Evolutionary conservation across 305 asterid genomes (phyloP), one percentile per base, ranked within the genome.

Genomic region (Solanum hybrid): DNA sequence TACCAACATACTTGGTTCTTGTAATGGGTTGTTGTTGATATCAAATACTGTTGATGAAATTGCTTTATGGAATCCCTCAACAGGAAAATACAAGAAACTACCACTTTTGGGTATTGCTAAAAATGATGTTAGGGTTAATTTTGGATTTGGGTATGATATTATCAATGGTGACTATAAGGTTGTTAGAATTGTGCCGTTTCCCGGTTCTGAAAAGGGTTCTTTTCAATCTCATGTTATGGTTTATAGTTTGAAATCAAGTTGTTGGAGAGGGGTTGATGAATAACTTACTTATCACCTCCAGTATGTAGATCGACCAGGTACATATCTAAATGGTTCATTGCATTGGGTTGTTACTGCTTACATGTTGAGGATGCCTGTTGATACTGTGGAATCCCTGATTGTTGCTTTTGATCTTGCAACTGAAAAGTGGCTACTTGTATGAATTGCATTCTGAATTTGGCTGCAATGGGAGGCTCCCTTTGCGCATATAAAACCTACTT

Each of bases 161-260:
- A 87, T 14, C 14, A 90, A 77, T 34, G 95, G 94, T 86, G 96
- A 95, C 87, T 94, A 92, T 84, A 91, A 93, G 88, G 96, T 94
- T 78, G 91, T 94, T 35, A 92, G 92, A 90, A 89, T 89, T 16
- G 91, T 84, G 77, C 87, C 90, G 72, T 89, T 84, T 79, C 79
- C 56, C 24, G 84, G 72, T 7, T 10, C 9, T 26, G 73, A 85
- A 10, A 20, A 16, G 10, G 64, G 22, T 26, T 80, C 89, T 91
- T 64, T 89, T 75, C 31, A 10, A 6, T 90, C 90, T 10, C 84
- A 89, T 27, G 81, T 89, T 13, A 84, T 38, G 24, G 26, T 91
- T 78, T 92, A 71, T 85, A 90, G 91, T 71, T 80, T 91, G 13
- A 92, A 81, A 69, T 85, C 86, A 11, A 86, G 89, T 87, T 22